phyloP scores from a whole-genome alignment of 306 rosid genomes.

The Malus asiatica region DNA sequence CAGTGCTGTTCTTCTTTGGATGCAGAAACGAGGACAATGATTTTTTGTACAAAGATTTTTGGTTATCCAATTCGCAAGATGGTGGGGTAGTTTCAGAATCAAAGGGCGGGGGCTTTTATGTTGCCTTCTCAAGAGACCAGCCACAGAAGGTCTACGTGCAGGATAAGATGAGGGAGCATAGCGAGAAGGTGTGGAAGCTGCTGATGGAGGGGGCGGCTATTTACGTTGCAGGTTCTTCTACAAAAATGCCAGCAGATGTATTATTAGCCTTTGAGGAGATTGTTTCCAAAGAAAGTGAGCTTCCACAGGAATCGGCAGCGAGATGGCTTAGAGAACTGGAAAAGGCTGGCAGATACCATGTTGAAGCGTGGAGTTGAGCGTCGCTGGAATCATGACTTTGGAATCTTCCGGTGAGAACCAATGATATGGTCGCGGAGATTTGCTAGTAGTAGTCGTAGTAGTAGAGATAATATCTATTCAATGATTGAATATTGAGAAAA shows the following conservation, averaged over 20 bases:
- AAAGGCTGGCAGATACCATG: slow-evolving; percentile 58
- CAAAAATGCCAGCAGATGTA: slow-evolving; percentile 88
- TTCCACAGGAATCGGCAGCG: slow-evolving; percentile 55
- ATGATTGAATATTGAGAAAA: too few species aligned
- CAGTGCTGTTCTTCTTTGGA: slow-evolving; percentile 77
- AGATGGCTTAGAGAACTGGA: slow-evolving; percentile 71
- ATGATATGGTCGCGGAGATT: too few species aligned
- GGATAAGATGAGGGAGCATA: slow-evolving; percentile 72
- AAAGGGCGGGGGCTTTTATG: slow-evolving; percentile 76
- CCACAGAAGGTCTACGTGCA: slow-evolving; percentile 81
- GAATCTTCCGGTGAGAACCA: slow-evolving; percentile 5
- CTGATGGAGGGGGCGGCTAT: slow-evolving; percentile 67
- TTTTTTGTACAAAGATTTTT: slow-evolving; percentile 68
- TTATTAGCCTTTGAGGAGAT: slow-evolving; percentile 70
- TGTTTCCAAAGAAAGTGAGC: slow-evolving; percentile 49
- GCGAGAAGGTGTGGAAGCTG: slow-evolving; percentile 58
- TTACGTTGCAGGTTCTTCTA: slow-evolving; percentile 87
- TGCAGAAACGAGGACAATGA: slow-evolving; percentile 64
- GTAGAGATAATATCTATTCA: too few species aligned
- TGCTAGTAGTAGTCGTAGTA: too few species aligned
- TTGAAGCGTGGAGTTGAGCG: slow-evolving; percentile 80
- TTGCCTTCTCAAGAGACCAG: slow-evolving; percentile 87
- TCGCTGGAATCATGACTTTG: neutral
- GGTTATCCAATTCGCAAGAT: slow-evolving; percentile 53
- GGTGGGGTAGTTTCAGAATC: slow-evolving; percentile 68